Evolutionary conservation across 805 yeast genomes (phyloP).

Genomic region (Ogataea sp.): DNA sequence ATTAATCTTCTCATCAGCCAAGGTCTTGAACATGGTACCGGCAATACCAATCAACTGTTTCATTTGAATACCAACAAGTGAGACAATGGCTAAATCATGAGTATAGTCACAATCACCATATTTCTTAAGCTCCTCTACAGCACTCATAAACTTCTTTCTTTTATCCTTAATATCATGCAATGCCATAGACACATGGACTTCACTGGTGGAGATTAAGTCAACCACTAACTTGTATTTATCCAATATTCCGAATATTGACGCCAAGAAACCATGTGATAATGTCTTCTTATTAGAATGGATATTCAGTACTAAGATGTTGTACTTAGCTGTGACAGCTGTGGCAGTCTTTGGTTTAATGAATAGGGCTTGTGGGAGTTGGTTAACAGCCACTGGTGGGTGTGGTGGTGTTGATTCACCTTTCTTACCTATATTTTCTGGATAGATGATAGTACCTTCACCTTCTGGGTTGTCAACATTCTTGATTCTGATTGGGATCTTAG

Average conservation of each 20-base stretch:
- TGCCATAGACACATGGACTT: conserved; percentile 98
- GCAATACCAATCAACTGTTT: conserved; percentile 95
- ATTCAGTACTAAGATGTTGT: conserved; percentile 83
- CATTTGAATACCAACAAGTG: conserved; percentile 96
- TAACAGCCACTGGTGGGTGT: conserved; percentile 81
- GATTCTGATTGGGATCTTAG: conserved; percentile 92
- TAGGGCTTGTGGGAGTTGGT: conserved; percentile 31
- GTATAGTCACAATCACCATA: conserved; percentile 89
- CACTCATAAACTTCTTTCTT: conserved; percentile 49
- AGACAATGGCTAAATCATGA: conserved; percentile 80
- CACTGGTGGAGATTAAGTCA: conserved; percentile 93
- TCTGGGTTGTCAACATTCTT: conserved; percentile 90
- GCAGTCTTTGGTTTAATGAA: conserved; percentile 54
- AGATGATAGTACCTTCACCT: conserved; percentile 92
- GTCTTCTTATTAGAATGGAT: conserved; percentile 92
- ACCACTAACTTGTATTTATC: conserved; percentile 84
- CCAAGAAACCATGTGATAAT: conserved; percentile 90
- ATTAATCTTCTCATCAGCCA: conserved; percentile 87
- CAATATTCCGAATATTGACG: conserved; percentile 77
- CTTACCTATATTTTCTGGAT: conserved; percentile 82
- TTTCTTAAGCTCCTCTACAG: conserved; percentile 67
- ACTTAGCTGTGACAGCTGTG: conserved; percentile 95
- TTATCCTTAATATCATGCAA: conserved; percentile 67
- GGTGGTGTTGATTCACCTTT: conserved; percentile 90
- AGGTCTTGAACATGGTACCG: conserved; percentile 89